Evolutionary conservation across 2,329 filamentous ascomycete genomes (phyloP), one percentile per base, ranked within the genome.

Genomic region (Drechslera avenae): DNA sequence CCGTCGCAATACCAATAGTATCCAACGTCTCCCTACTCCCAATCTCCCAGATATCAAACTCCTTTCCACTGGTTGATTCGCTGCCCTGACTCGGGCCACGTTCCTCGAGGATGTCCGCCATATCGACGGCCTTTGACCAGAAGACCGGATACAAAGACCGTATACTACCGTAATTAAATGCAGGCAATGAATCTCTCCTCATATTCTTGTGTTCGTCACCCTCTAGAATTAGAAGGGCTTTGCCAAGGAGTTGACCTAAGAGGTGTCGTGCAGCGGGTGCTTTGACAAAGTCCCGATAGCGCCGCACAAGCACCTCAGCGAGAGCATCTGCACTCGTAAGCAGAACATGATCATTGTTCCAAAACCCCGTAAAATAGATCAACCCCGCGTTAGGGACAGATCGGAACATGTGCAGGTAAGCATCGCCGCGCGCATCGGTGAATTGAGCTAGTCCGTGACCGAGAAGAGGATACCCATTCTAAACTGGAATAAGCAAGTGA

Each of bases 61-160:
- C n/a, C n/a, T n/a, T n/a, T 31, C 41, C n/a, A 3, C 19, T 19
- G 2, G 17, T 10, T 12, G 34, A 2, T 10, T 35, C 41, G 13
- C 18, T 7, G 10, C 34, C 31, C 14, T 6, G 8, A 4, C 18
- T 17, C 17, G 19, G 30, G 5, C 19, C 26, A 12, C 30, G 26
- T 7, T 34, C 9, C 14, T 44, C 31, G 10, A 44, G 26, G 3
- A 31, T 35, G 16, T 35, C 31, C 4, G 17, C 31, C 41, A 44
- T 44, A 16, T 44, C 41, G n/a, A 44, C 26, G 19, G 41, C 41
- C n/a, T 44, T 35, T n/a, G 31, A 44, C 41, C 41, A 44, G 31
- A 44, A 44, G 4, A 44, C 2, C 5, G 41, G 31, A 31, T n/a
- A 18, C 26, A 35, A 31, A 16, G 34, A 30, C 26, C 34, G 41